Evolutionary conservation across 169 alveolate genomes (phyloP).

Genomic region (Fabrea salina): DNA sequence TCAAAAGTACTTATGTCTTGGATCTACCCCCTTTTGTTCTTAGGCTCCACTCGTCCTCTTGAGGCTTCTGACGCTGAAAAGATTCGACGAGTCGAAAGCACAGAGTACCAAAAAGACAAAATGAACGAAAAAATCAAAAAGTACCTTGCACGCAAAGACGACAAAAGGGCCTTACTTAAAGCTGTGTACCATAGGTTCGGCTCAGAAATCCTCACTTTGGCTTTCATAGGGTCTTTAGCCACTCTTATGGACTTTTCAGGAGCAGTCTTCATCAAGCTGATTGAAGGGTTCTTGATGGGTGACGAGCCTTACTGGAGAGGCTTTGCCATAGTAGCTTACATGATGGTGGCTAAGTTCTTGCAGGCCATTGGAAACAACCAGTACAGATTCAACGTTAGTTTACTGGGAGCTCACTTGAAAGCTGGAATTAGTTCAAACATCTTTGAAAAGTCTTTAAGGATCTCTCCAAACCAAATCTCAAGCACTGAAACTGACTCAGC

Average conservation of each 20-base stretch:
- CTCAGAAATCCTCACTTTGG: not conserved
- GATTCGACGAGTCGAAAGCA: not conserved
- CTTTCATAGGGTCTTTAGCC: not conserved
- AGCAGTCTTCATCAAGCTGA: constrained; percentile 4
- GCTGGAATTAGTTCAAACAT: not conserved
- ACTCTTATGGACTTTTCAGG: constrained; percentile 14
- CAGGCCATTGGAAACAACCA: constrained; percentile 14
- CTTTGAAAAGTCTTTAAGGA: constrained; percentile 20
- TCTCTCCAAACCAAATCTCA: not conserved
- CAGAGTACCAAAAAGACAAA: not conserved
- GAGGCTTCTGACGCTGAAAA: not conserved
- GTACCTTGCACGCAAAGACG: not conserved
- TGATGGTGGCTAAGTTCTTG: not conserved
- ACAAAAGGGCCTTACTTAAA: not conserved
- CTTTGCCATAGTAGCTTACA: not conserved
- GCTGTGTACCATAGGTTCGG: constrained; percentile 4
- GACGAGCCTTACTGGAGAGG: constrained; percentile 26
- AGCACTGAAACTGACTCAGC: not conserved
- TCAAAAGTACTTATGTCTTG: not conserved
- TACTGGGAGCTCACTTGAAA: constrained; percentile 20
- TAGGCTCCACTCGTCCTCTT: not conserved
- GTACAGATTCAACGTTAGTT: not conserved
- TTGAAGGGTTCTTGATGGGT: not conserved
- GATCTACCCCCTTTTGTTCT: not conserved
- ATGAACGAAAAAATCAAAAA: not conserved